Base-by-base conservation (phyloP, 305 asterid species). In the Andrographis paniculata region DNA sequence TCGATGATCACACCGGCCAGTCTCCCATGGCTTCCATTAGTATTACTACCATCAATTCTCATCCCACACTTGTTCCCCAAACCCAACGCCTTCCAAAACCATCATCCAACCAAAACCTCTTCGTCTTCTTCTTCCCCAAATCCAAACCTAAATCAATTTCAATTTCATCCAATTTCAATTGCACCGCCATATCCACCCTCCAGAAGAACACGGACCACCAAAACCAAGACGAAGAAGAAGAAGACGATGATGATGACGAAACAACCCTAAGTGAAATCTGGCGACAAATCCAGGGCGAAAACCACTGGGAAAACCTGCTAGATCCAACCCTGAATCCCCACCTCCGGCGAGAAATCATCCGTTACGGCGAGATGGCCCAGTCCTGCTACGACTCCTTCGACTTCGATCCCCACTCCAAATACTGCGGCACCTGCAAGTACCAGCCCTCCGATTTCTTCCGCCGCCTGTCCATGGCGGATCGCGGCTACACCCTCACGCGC, bases 371-470 rank as follows among this genome's bases (percentile, higher is more conserved):
- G 42, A 72, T 80, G 72, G 86, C 88, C 0, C 93, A 80, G 30
- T 79, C 93, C 8, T 78, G 87, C 66, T 84, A 81, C 61, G 93
- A 84, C 42, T 81, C 87, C 1, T 84, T 84, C 69, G 93, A 84
- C 50, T 84, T 69, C 67, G 93, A 84, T 57, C 87, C 84, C 13
- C 60, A 75, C 69, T 84, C 92, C 14, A 84, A 69, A 17, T 80
- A 80, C 63, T 84, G 94, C 70, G 94, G 94, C 48, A 77, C 88
- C 1, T 84, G 92, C 59, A 80, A 80, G 48, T 84, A 80, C 64
- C 53, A 45, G 11, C 70, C 70, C 9, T 17, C 65, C 12, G 57
- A 67, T 0, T 84, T 80, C 70, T 80, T 80, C 58, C 61, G 67
- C 7, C 63, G 67, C 14, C 57, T 80, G 14, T 75, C 66, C 59